A percentile compares a stretch with the other conserved stretches of the same genome.
phyloP scores from a whole-genome alignment of 1,284 basidiomycete species.

The Microbotryum saponariae region DNA sequence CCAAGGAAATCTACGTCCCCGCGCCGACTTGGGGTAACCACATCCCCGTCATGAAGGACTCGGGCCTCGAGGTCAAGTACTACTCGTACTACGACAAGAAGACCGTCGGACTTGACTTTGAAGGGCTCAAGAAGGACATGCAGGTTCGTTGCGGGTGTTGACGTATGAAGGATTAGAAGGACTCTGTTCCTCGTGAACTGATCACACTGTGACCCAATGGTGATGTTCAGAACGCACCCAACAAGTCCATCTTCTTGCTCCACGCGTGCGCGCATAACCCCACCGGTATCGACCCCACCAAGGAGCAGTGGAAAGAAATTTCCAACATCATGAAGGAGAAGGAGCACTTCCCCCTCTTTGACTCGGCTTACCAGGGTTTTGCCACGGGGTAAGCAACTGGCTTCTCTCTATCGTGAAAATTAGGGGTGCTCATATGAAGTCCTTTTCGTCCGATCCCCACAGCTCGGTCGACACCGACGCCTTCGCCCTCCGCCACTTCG shows the following conservation, averaged over 20 bases:
- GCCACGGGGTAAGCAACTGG: conserved; percentile 53
- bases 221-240: conserved; percentile 36
- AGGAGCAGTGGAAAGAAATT: conserved; percentile 78
- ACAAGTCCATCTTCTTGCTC: conserved; percentile 48
- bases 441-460: conserved; percentile 40
- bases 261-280: conserved; percentile 51
- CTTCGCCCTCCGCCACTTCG: conserved; percentile 88
- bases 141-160: conserved; percentile 37
- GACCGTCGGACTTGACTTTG: conserved; percentile 81
- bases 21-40: conserved; percentile 98
- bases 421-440: conserved; percentile 39
- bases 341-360: conserved; percentile 84
- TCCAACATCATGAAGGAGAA: conserved; percentile 69
- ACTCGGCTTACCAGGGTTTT: conserved; percentile 94
- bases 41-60: conserved; percentile 63
- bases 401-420: no score
- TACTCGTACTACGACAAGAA: conserved; percentile 90
- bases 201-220: no score
- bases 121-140: conserved; percentile 63
- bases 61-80: conserved; percentile 82
- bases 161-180: background rate
- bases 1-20: conserved; percentile 88
- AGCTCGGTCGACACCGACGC: conserved; percentile 70
- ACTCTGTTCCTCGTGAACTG: background rate
- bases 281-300: conserved; percentile 57